These are phyloP conservation scores for Pholiota microspora DNA, from an alignment of 768 basidiomycete species.

Conservation along the genomic window DNA sequence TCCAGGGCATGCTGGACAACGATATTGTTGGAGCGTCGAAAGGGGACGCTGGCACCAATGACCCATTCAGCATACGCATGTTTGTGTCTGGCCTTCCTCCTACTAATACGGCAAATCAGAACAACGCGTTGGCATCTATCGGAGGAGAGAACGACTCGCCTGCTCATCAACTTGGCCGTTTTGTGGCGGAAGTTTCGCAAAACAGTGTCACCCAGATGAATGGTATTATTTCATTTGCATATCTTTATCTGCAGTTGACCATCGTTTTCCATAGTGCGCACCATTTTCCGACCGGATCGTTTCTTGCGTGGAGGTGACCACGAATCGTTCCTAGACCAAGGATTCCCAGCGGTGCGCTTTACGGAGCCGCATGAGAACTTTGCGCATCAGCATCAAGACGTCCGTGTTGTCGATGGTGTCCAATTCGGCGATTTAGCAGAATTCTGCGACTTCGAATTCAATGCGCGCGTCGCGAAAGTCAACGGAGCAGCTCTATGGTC, in stretches of 20 bases:
- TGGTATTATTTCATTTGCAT: conserved; percentile 28
- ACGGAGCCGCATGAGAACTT: conserved; percentile 58
- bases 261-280: conserved; percentile 34
- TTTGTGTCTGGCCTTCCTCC: conserved; percentile 50
- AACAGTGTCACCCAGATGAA: conserved; percentile 49
- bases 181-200: conserved; percentile 48
- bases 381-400: conserved; percentile 57
- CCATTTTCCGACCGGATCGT: conserved; percentile 50
- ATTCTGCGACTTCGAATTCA: conserved; percentile 55
- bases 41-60: conserved; percentile 43
- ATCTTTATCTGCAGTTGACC: neutral
- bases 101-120: conserved; percentile 36
- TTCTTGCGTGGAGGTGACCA: conserved; percentile 60
- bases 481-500: conserved; percentile 55
- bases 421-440: conserved; percentile 56
- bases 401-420: conserved; percentile 46
- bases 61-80: conserved; percentile 49
- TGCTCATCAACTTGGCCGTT: conserved; percentile 48
- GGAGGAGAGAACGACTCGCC: conserved; percentile 58
- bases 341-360: conserved; percentile 54
- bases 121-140: conserved; percentile 32
- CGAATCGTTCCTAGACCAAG: conserved; percentile 44
- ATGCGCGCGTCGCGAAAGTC: conserved; percentile 46
- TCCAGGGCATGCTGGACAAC: conserved; percentile 58
- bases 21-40: conserved; percentile 55